Evolutionary conservation across 768 basidiomycete genomes (phyloP), one percentile per base, ranked within the genome.

Genomic region (Porphyrellus cyaneotinctus): DNA sequence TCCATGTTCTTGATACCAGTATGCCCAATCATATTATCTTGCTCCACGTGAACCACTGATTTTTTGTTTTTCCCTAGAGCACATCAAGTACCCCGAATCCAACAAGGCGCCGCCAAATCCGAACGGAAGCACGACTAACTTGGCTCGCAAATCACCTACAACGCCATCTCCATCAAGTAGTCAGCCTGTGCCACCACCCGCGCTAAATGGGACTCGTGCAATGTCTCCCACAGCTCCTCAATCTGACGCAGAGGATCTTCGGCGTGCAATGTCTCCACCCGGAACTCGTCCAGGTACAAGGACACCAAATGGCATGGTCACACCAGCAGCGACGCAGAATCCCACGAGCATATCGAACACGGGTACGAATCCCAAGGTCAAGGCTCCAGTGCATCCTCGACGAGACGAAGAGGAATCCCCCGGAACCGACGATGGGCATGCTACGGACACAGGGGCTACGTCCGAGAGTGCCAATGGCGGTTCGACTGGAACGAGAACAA

Each of bases 1-100:
- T 95, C n/a, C 90, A 97, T 66, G 83, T 97, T 52, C 78, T 99
- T 54, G 97, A 99, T 69, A 97, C 95, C 9, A 92, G 95, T 95
- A 56, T 58, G 91, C 83, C 22, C 37, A 54, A 22, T 53, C 18
- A 6, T 20, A 37, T 26, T 17, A 6, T 47, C 9, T 50, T 42
- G 2, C 17, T 35, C 43, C n/a, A 23, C 42, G 35, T 54, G 20
- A 44, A n/a, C 24, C n/a, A 41, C 41, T 62, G 41, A 55, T 18
- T 14, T 37, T 28, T n/a, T n/a, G n/a, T 20, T 15, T 46, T 52
- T 47, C 43, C 18, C 32, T 37, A 92, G 91, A 86, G 66, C 89
- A 95, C 65, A 95, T 95, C 76, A 93, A 94, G 72, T 95, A 97
- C 66, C 92, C 93, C 9, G 87, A 90, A 57, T 75, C 81, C 18